These are phyloP conservation scores for Cavenderia fasciculata DNA, from an alignment of 78 protist genomes.

Conservation along the genomic window DNA sequence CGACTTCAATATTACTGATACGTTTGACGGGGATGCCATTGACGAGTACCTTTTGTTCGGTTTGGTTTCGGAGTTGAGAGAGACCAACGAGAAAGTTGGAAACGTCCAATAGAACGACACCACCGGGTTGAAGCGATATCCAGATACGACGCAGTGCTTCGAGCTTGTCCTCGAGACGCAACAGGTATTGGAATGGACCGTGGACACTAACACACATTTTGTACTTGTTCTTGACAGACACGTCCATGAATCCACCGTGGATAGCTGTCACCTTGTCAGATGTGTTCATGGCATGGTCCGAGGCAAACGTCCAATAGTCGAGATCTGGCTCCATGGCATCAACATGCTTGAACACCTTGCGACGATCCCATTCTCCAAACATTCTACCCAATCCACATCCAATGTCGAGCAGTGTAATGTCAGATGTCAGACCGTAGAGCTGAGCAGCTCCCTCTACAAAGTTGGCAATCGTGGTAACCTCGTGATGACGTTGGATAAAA, in stretches of 20 bases:
- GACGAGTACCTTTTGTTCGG: slow-evolving; percentile 42
- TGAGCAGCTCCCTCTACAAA: background rate
- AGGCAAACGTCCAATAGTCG: slow-evolving; percentile 36
- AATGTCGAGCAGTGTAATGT: slow-evolving; percentile 10
- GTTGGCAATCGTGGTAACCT: slow-evolving; percentile 4
- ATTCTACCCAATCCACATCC: slow-evolving; percentile 67
- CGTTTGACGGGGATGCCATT: slow-evolving; percentile 48
- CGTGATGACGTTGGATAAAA: slow-evolving; percentile 52
- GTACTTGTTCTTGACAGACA: background rate
- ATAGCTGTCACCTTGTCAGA: slow-evolving; percentile 29
- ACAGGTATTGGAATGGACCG: slow-evolving; percentile 68
- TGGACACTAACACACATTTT: slow-evolving; percentile 9
- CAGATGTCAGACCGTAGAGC: background rate
- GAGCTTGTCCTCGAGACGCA: slow-evolving; percentile 2
- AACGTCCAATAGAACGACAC: slow-evolving; percentile 27
- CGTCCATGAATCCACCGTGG: slow-evolving; percentile 26
- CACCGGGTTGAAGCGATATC: slow-evolving; percentile 42
- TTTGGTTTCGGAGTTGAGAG: slow-evolving; percentile 4
- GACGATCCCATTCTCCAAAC: slow-evolving; percentile 20
- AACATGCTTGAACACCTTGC: slow-evolving; percentile 16
- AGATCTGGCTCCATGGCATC: slow-evolving; percentile 66
- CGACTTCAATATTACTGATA: slow-evolving; percentile 1
- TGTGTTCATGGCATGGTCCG: slow-evolving; percentile 21
- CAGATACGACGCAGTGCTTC: slow-evolving; percentile 16
- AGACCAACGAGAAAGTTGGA: slow-evolving; percentile 61